These are phyloP conservation scores for Limtongia smithiae DNA, from an alignment of 805 yeast species.

Conservation along the genomic window DNA sequence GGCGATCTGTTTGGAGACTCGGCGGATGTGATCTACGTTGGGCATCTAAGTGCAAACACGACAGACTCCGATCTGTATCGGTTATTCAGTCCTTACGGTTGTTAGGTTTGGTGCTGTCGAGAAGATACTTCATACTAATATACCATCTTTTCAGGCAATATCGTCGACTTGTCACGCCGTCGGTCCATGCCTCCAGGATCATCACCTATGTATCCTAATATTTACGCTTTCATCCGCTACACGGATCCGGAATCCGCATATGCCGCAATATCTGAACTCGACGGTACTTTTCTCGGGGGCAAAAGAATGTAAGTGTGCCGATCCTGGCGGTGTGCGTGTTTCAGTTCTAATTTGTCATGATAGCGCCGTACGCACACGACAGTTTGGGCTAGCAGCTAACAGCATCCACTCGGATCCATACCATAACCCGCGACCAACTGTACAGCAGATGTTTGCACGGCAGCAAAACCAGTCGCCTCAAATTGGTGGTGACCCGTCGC, in stretches of 20 bases:
- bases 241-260: conserved; percentile 10
- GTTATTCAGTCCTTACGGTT: conserved; percentile 11
- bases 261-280: conserved; percentile 15
- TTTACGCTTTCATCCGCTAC: conserved; percentile 21
- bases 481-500: too few relatives aligned
- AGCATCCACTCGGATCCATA: not conserved
- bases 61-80: conserved; percentile 11
- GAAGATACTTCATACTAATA: too few relatives aligned
- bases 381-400: too few relatives aligned
- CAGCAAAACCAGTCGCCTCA: too few relatives aligned
- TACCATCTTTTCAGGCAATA: conserved; percentile 9
- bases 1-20: too few relatives aligned
- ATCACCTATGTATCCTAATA: not conserved
- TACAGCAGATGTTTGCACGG: not conserved
- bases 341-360: not conserved
- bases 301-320: conserved; percentile 11
- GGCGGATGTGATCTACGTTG: conserved; percentile 9
- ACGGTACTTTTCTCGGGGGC: conserved; percentile 15
- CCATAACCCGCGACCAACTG: not conserved
- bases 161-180: conserved; percentile 11
- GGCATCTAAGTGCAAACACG: conserved; percentile 5
- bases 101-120: too few relatives aligned
- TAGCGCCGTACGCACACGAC: conserved; percentile 11
- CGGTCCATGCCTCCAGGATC: not conserved
- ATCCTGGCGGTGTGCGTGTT: not conserved